Percentiles rank a stretch among this genome's conserved stretches.
Evolutionary conservation across 2,329 filamentous ascomycete genomes (phyloP).

Genomic region (Lachnum nothofagi): DNA sequence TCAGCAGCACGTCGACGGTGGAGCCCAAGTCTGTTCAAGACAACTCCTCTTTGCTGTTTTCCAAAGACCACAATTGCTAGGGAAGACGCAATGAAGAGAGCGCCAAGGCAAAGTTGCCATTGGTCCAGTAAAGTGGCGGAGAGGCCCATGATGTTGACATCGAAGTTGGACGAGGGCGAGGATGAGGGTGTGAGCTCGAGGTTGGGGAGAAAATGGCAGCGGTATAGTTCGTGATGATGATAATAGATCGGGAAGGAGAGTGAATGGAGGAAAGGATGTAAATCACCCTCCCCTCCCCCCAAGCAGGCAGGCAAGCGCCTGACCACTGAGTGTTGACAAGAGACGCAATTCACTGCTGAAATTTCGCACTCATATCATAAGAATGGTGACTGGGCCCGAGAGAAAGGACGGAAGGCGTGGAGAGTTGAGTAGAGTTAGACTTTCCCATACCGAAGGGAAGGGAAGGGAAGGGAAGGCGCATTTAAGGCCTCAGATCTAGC

Average conservation of each 20-base stretch:
- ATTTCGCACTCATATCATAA: too few relatives aligned
- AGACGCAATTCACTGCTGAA: too few relatives aligned
- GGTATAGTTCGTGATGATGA: too few relatives aligned
- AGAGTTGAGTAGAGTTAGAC: not conserved
- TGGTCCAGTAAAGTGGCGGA: conserved; percentile 14
- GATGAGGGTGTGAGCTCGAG: too few relatives aligned
- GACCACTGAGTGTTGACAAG: too few relatives aligned
- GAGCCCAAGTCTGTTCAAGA: conserved; percentile 24
- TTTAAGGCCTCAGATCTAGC: not conserved
- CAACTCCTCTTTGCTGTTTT: conserved; percentile 23
- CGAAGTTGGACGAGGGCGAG: not conserved
- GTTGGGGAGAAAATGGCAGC: too few relatives aligned
- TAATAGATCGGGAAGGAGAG: too few relatives aligned
- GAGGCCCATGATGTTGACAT: conserved; percentile 16
- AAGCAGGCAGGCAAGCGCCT: too few relatives aligned
- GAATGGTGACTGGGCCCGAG: too few relatives aligned
- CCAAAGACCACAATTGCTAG: conserved; percentile 16
- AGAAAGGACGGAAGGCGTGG: too few relatives aligned
- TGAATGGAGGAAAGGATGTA: too few relatives aligned
- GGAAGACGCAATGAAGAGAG: conserved; percentile 21
- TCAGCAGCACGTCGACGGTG: conserved; percentile 28
- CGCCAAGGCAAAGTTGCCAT: conserved; percentile 27
- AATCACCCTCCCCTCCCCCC: too few relatives aligned
- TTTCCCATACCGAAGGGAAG: not conserved
- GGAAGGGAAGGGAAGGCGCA: not conserved